Percentiles rank a stretch among this genome's conserved stretches.
These are phyloP conservation scores for Suillus sp. DNA, from an alignment of 768 basidiomycete genomes.

Conservation along the genomic window DNA sequence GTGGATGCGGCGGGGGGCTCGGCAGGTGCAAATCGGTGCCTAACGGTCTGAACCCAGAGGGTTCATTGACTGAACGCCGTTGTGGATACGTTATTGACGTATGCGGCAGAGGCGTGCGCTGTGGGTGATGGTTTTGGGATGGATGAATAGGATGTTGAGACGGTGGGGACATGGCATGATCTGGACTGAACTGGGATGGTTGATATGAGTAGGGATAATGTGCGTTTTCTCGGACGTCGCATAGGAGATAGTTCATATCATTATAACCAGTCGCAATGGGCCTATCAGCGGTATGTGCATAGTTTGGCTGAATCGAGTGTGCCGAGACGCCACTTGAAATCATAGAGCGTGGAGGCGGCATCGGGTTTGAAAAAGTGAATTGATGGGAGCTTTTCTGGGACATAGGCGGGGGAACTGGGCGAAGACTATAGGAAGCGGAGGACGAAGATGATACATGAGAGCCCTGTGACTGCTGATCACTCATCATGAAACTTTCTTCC, in stretches of 20 bases:
- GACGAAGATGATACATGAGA: constrained; percentile 42
- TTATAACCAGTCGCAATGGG: constrained; percentile 49
- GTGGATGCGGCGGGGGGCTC: constrained; percentile 44
- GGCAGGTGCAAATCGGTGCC: constrained; percentile 53
- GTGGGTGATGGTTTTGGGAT: constrained; percentile 34
- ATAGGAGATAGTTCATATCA: constrained; percentile 46
- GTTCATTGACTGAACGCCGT: constrained; percentile 59
- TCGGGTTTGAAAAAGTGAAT: constrained; percentile 43
- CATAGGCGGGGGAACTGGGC: constrained; percentile 44
- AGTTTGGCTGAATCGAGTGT: constrained; percentile 38
- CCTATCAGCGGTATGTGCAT: constrained; percentile 54
- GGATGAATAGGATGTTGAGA: constrained; percentile 43
- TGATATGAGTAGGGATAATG: constrained; percentile 58
- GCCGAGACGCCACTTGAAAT: constrained; percentile 46
- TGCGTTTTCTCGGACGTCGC: constrained; percentile 49
- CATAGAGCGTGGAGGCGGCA: constrained; percentile 44
- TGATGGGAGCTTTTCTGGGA: constrained; percentile 49
- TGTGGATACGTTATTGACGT: constrained; percentile 52
- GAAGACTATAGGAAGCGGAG: constrained; percentile 47
- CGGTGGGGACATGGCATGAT: constrained; percentile 44
- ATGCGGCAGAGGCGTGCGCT: constrained; percentile 44
- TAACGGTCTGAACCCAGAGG: constrained; percentile 51
- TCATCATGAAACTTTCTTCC: constrained; percentile 58
- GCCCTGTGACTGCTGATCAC: constrained; percentile 41
- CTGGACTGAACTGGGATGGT: constrained; percentile 44